phyloP scores from a whole-genome alignment of 768 basidiomycete genomes.

The Termitomyces sp. region DNA sequence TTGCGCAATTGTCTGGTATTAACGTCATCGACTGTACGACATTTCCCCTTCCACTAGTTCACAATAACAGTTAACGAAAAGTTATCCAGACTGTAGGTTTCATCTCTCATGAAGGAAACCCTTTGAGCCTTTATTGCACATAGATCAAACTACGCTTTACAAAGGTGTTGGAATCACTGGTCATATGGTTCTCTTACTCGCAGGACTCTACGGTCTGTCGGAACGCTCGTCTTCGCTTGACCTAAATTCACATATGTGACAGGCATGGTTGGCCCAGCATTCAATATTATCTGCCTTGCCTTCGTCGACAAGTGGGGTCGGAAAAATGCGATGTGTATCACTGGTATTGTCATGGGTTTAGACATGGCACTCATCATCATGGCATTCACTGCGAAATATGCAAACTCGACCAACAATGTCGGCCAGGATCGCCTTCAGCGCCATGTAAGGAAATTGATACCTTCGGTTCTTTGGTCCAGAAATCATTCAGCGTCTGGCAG shows the following conservation, averaged over 20 bases:
- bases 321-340: slow-evolving; percentile 6
- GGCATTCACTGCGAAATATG: slow-evolving; percentile 4
- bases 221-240: background rate
- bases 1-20: background rate
- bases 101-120: background rate
- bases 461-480: background rate
- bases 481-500: background rate
- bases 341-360: slow-evolving; percentile 6
- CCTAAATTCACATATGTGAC: background rate
- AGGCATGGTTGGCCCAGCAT: background rate
- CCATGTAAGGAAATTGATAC: background rate
- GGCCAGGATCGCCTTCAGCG: slow-evolving; percentile 6
- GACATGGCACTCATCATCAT: slow-evolving; percentile 10
- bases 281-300: slow-evolving; percentile 6
- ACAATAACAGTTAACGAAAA: background rate
- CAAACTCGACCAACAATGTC: background rate
- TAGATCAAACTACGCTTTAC: background rate
- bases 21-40: background rate
- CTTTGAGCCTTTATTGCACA: background rate
- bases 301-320: slow-evolving; percentile 8
- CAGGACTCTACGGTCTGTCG: background rate
- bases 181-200: background rate
- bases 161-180: background rate
- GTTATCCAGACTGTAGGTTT: background rate
- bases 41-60: background rate